Evolutionary conservation across 2,329 filamentous ascomycete species (phyloP), one percentile per base, ranked within the genome.

Genomic region (Colletotrichum magnum): DNA sequence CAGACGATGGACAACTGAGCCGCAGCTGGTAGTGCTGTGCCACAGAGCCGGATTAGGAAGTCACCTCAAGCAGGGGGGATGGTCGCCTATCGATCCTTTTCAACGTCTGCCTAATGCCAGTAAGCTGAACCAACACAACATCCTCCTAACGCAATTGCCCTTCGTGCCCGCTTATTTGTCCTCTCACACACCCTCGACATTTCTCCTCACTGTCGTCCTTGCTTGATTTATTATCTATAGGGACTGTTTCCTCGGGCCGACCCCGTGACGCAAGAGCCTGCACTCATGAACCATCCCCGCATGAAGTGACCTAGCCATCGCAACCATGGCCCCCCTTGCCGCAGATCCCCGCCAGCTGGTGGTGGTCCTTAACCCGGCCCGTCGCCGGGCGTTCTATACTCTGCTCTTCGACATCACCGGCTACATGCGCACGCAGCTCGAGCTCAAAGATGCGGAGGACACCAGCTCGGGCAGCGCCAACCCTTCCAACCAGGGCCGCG

Each of bases 341-440:
- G 83, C 81, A 43, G 87, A 89, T 71, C 87, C 87, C 57, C 84
- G 86, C 68, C 86, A 87, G 72, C 77, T 89, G 62, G 82, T 87
- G 77, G 84, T 89, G 61, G 82, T 86, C 28, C 81, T 90, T 48
- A 86, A 89, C 72, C 80, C 81, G 32, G 83, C 85, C 32, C 82
- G 84, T 52, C 85, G 88, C 54, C 83, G 82, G 70, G 86, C 84
- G 2, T 82, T 89, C 39, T 83, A 86, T 64, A 78, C 78, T 56
- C 83, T 90, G 21, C 79, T 87, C 26, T 77, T 81, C 54, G 84
- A 88, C 47, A 87, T 89, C 74, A 83, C 81, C n/a, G 75, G 76
- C n/a, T 84, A 85, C 68, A 89, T 90, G 86, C 83, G 84, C 52
- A 81, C 82, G 2, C 83, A 88, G 71, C 75, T 89, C 15, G 80